Base-by-base conservation (phyloP, 805 yeast species). In the Kuraishia ogatae region DNA sequence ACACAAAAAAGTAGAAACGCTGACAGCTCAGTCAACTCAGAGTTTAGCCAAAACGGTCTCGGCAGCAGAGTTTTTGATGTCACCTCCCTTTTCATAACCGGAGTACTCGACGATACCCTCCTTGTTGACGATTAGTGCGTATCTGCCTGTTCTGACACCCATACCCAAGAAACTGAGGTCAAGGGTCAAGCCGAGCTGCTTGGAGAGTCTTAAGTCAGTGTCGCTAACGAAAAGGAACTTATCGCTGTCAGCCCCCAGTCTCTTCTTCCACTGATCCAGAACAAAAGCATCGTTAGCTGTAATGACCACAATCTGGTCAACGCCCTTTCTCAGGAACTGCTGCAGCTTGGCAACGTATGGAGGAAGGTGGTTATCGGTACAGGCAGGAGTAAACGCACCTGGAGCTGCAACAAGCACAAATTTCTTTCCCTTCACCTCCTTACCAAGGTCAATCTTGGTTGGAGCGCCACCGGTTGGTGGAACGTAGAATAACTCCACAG, bases 381-480 rank as follows among this genome's bases (percentile, higher is more conserved):
- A 87, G 7, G 93, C 82, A 55, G 93, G 96, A 26, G 96, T 87
- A 77, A 87, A 89, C 11, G 96, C 94, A 59, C 92, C 96, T 58
- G 96, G 94, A 39, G 88, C 91, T 57, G 87, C 78, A 35, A 89
- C 89, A 62, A 88, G 73, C 49, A 87, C 82, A 35, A 85, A 81
- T 62, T 77, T 82, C 74, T 82, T 81, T 53, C 69, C 67, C 57
- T 66, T 61, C 43, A 39, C 35, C 29, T 26, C 24, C 43, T 48
- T 35, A 7, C 43, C 64, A 53, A 74, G 66, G 55, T 75, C 71
- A 50, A 69, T 68, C 10, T 60, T 59, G 23, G 60, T 58, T 50
- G 78, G 78, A 22, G 61, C 66, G n/a, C 64, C 68, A 52, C 70
- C 67, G 20, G 64, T 55, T 48, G 78, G 73, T 22, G 58, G 59